A percentile compares a stretch with the other conserved stretches of the same genome.
Evolutionary conservation across 202 grass and related monocot genomes (phyloP).

Genomic region (Thinopyrum obtusiflorum): DNA sequence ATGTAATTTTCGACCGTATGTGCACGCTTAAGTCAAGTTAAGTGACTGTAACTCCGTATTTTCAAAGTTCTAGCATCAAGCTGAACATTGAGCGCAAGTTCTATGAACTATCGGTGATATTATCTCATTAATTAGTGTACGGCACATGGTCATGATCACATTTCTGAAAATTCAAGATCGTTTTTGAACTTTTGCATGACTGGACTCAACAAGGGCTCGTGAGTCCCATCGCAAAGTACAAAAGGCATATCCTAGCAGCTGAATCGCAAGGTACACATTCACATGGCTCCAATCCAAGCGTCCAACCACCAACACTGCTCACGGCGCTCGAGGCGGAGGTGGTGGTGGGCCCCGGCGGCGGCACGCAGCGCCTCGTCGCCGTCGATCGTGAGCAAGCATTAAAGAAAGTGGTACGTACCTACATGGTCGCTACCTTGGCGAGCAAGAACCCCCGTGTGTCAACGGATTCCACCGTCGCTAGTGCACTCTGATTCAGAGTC

Average conservation of each 20-base stretch:
- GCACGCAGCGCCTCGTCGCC: slow-evolving; percentile 10
- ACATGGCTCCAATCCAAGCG: no score
- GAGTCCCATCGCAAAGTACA: background rate
- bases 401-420: background rate
- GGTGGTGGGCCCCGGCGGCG: background rate
- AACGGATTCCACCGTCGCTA: background rate
- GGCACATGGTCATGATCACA: background rate
- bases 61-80: no score
- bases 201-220: background rate
- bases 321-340: background rate
- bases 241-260: background rate
- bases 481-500: background rate
- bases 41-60: no score
- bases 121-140: background rate
- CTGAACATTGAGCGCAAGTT: no score
- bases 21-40: no score
- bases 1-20: no score
- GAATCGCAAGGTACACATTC: no score
- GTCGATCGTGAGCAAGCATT: background rate
- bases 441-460: background rate
- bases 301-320: background rate
- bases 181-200: background rate
- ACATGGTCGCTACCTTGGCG: background rate
- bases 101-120: no score
- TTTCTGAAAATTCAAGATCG: no score